Conservation (phyloP, 1,139 yeast genomes). For the Lodderomyces metapsilosis region DNA sequence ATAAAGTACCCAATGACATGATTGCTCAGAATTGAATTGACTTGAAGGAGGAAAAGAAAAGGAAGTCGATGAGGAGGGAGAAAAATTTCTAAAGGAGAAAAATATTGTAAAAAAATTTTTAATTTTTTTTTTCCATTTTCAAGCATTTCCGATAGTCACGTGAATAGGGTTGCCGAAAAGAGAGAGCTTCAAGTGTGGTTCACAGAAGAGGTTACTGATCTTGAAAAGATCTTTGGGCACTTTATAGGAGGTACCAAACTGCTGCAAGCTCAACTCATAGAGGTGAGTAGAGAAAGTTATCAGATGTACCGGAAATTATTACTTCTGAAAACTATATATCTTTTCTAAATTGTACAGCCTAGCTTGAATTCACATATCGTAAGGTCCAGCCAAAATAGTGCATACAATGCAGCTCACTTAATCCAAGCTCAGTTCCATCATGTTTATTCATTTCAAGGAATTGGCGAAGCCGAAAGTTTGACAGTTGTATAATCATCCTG, state of each 20-base stretch:
- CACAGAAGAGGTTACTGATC: too few species aligned
- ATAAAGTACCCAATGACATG: constrained; percentile 70
- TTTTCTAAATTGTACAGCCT: background rate
- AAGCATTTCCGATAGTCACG: background rate
- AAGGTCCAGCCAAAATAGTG: constrained; percentile 15
- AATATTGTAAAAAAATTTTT: background rate
- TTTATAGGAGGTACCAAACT: too few species aligned
- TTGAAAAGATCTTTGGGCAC: too few species aligned
- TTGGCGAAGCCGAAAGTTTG: background rate
- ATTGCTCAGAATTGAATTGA: background rate
- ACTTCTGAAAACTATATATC: too few species aligned
- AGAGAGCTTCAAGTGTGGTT: too few species aligned
- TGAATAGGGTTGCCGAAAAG: too few species aligned
- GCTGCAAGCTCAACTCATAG: too few species aligned
- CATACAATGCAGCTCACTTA: background rate
- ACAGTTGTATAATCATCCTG: constrained; percentile 19
- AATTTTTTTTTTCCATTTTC: constrained; percentile 1
- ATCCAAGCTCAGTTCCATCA: constrained; percentile 10
- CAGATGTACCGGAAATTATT: too few species aligned
- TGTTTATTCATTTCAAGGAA: constrained; percentile 17
- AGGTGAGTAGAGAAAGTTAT: too few species aligned
- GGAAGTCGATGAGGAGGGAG: background rate
- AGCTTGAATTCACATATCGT: constrained; percentile 8
- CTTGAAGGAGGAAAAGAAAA: background rate
- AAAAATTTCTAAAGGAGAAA: background rate